Evolutionary conservation across 2,329 filamentous ascomycete genomes (phyloP), one percentile per base, ranked within the genome.

Genomic region (Meredithiella fracta): DNA sequence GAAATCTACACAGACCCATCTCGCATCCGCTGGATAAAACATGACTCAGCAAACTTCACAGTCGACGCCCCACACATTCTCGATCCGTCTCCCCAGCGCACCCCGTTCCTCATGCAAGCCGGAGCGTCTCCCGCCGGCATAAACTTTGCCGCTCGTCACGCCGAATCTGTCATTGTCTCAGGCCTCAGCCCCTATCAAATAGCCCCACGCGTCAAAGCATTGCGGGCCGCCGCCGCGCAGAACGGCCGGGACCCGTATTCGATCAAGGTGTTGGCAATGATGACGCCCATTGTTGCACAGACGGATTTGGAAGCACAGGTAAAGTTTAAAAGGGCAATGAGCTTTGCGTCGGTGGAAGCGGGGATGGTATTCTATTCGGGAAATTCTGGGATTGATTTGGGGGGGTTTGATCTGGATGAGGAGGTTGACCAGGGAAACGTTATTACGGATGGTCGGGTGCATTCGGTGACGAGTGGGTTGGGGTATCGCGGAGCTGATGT

Each of bases 361-460:
- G 80, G 79, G 0, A 64, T 83, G 51, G 79, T 80, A 0, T 65
- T 84, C 1, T 84, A 84, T 60, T 78, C 80, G 1, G 80, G 80
- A 0, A 83, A 79, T 79, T 82, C 80, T 0, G 80, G 80, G 0
- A 80, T 83, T 50, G 78, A 85, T 63, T 67, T 84, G 23, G 69
- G 72, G 5, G 68, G 73, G 47, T 83, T 82, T 60, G 74, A 68
- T 0, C 79, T 83, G 25, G 79, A 83, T 44, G 74, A 83, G 62
- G 80, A 84, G 63, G 66, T 84, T 53, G 67, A 78, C 11, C 69
- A 77, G 55, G 77, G 82, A n/a, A 80, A 64, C 75, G 74, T 59
- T 78, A 82, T 63, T 3, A 38, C 25, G 22, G 20, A 38, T 25
- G 79, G 78, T 0, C 79, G 81, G 53, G 68, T 72, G n/a, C 74